phyloP scores from a whole-genome alignment of 2,329 filamentous ascomycete species.

The Trichoderma polysporum region DNA sequence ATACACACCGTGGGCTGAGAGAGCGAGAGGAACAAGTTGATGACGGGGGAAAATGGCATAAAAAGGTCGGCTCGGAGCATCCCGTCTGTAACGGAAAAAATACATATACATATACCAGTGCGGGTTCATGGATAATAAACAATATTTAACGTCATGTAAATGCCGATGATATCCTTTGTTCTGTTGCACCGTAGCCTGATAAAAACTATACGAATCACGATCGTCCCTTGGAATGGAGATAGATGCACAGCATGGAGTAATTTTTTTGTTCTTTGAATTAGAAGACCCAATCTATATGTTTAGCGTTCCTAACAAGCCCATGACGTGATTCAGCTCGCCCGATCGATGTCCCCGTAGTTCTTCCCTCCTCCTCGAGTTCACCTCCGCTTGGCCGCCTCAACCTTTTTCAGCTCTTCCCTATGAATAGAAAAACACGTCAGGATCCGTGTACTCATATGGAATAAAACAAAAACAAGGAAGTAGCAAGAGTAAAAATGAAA shows the following conservation, averaged over 20 bases:
- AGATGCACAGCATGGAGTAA: background rate
- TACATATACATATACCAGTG: constrained; percentile 7
- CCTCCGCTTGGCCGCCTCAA: constrained; percentile 71
- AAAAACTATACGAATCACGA: too few species aligned
- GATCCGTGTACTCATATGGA: constrained; percentile 13
- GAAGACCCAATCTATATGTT: constrained; percentile 14
- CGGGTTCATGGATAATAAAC: background rate
- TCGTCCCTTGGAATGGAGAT: background rate
- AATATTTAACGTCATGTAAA: background rate
- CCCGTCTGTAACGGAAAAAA: constrained; percentile 36
- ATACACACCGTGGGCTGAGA: background rate
- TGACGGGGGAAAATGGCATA: constrained; percentile 31
- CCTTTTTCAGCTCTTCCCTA: constrained; percentile 92
- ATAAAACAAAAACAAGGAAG: background rate
- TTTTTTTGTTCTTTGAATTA: constrained; percentile 19
- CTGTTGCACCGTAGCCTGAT: background rate
- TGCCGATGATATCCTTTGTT: background rate
- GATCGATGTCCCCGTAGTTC: constrained; percentile 20
- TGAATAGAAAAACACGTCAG: constrained; percentile 22
- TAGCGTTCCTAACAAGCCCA: constrained; percentile 3
- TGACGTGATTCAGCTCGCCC: background rate
- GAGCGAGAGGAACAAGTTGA: constrained; percentile 29
- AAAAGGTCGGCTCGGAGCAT: constrained; percentile 33
- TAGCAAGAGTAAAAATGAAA: background rate
- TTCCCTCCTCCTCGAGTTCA: constrained; percentile 34